phyloP scores from a whole-genome alignment of 2,329 filamentous ascomycete species.

The Falciphora oryzae region DNA sequence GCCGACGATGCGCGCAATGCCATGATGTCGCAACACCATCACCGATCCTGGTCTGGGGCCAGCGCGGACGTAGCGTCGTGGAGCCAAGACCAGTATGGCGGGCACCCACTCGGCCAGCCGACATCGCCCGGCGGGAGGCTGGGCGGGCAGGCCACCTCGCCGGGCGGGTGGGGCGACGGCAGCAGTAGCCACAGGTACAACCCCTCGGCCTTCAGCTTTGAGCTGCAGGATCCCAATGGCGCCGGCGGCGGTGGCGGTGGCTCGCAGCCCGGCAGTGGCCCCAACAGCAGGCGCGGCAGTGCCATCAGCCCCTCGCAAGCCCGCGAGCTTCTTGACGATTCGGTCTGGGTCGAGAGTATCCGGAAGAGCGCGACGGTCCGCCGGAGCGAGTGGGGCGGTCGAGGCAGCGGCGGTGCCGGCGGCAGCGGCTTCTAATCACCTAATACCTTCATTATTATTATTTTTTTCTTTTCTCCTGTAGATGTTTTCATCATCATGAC shows the following conservation, averaged over 20 bases:
- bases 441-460: constrained; percentile 34
- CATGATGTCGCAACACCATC: constrained; percentile 19
- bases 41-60: constrained; percentile 37
- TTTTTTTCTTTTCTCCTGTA: neutral
- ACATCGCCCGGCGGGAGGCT: constrained; percentile 22
- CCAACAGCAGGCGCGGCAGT: constrained; percentile 58
- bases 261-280: constrained; percentile 20
- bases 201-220: constrained; percentile 52
- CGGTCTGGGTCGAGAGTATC: constrained; percentile 90
- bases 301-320: constrained; percentile 70
- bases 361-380: constrained; percentile 73
- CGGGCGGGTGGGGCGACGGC: constrained; percentile 10
- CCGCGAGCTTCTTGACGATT: constrained; percentile 79
- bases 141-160: neutral
- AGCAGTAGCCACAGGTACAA: constrained; percentile 32
- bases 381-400: constrained; percentile 23
- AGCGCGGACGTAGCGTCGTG: constrained; percentile 29
- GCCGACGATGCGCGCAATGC: constrained; percentile 24
- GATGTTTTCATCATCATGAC: neutral
- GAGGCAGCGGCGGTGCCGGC: neutral
- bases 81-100: constrained; percentile 35
- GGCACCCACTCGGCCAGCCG: constrained; percentile 51
- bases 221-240: constrained; percentile 42
- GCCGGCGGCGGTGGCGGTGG: constrained; percentile 12
- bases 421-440: constrained; percentile 48